Evolutionary conservation across 23 red algal genomes (phyloP).

Genomic region (Gracilariopsis chorda): DNA sequence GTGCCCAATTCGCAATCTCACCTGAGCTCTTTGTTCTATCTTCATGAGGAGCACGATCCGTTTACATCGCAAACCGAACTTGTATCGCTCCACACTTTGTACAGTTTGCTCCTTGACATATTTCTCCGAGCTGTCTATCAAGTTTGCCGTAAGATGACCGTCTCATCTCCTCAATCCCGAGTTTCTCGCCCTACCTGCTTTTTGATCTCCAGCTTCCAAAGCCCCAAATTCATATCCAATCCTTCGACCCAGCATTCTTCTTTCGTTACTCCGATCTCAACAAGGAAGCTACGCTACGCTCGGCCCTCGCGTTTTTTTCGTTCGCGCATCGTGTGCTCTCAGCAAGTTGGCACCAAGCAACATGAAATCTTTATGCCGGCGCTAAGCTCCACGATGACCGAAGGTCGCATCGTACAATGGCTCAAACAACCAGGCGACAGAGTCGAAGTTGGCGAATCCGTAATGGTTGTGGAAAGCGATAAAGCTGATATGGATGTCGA

Average conservation of each 20-base stretch:
- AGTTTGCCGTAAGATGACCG: too few species aligned
- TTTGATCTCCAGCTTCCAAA: neutral
- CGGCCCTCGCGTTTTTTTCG: neutral
- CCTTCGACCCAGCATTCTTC: neutral
- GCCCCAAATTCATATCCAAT: neutral
- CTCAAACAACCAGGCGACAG: constrained; percentile 88
- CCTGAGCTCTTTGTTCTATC: too few species aligned
- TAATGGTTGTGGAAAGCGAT: constrained; percentile 98
- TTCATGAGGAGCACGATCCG: too few species aligned
- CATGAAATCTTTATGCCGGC: constrained; percentile 99
- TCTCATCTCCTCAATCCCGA: neutral
- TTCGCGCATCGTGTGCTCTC: constrained; percentile 4
- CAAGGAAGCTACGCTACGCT: neutral
- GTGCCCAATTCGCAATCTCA: too few species aligned
- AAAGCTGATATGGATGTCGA: constrained; percentile 99
- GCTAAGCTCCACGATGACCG: constrained; percentile 98
- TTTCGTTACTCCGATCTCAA: neutral
- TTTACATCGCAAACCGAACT: too few species aligned
- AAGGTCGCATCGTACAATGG: constrained; percentile 96
- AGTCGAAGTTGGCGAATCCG: constrained; percentile 72
- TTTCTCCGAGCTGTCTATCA: too few species aligned
- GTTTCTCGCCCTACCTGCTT: neutral
- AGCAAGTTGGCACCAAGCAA: constrained; percentile 56
- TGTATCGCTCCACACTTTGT: too few species aligned
- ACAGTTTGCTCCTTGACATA: too few species aligned